These are phyloP conservation scores for Rehmannia glutinosa DNA, from an alignment of 257 asterid genomes.

Conservation along the genomic window DNA sequence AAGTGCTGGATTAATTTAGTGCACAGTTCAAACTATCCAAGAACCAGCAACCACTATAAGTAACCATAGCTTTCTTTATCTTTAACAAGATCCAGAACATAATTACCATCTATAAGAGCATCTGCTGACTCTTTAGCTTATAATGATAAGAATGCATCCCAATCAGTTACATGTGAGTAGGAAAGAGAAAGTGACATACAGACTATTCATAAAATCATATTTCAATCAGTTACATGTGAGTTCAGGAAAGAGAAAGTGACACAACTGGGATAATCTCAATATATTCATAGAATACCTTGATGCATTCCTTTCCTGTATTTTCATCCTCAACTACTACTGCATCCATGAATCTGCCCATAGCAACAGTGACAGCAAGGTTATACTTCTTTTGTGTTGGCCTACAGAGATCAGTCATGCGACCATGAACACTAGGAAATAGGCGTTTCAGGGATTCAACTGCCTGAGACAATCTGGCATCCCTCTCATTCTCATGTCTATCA, in stretches of 20 bases:
- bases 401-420: conserved; percentile 98
- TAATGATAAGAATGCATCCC: neutral
- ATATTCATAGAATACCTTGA: conserved; percentile 54
- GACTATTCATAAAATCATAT: no score
- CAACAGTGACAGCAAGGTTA: conserved; percentile 98
- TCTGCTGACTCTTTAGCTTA: neutral
- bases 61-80: neutral
- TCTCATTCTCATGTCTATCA: conserved; percentile 90
- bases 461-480: conserved; percentile 87
- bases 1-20: neutral
- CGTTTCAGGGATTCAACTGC: conserved; percentile 90
- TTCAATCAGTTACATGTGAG: neutral
- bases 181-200: conserved; percentile 7
- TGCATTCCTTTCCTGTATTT: conserved; percentile 93
- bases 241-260: conserved; percentile 5
- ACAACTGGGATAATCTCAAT: conserved; percentile 11
- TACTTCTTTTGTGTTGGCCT: conserved; percentile 92
- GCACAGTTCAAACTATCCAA: neutral
- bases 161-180: neutral
- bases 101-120: neutral
- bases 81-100: neutral
- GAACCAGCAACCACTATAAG: conserved; percentile 3
- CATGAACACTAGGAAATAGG: conserved; percentile 94
- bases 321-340: conserved; percentile 98
- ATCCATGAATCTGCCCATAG: conserved; percentile 99